A percentile compares a stretch with the other conserved stretches of the same genome.
Conservation (phyloP, 441 rosid genomes). For the Flueggea neowawraea region DNA sequence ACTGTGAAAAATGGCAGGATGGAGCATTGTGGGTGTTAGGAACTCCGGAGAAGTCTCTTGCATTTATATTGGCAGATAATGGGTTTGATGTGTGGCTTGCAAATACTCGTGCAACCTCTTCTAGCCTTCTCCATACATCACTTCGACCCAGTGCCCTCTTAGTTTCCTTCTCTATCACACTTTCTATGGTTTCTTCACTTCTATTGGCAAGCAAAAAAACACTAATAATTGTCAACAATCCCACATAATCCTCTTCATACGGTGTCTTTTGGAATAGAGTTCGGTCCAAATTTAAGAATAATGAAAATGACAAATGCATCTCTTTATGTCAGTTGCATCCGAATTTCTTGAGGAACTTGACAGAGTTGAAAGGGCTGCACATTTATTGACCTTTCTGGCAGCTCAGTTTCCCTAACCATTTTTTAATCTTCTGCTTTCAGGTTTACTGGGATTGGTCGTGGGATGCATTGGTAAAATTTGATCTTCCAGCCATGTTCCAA, state of each 20-base stretch:
- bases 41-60: slow-evolving; percentile 35
- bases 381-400: too few species aligned
- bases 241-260: not conserved
- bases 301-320: too few species aligned
- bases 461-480: slow-evolving; percentile 44
- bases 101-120: slow-evolving; percentile 40
- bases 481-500: slow-evolving; percentile 46
- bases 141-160: slow-evolving; percentile 32
- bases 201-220: not conserved
- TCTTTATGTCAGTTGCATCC: too few species aligned
- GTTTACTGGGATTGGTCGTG: slow-evolving; percentile 58
- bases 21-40: slow-evolving; percentile 35
- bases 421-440: slow-evolving; percentile 15
- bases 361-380: too few species aligned
- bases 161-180: not conserved
- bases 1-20: slow-evolving; percentile 29
- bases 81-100: slow-evolving; percentile 51
- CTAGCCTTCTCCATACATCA: slow-evolving; percentile 34
- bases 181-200: not conserved
- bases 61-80: slow-evolving; percentile 44
- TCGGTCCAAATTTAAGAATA: too few species aligned
- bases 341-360: too few species aligned
- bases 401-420: too few species aligned
- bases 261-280: too few species aligned
- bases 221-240: not conserved